Evolutionary conservation across 2,329 filamentous ascomycete genomes (phyloP), one percentile per base, ranked within the genome.

Genomic region (Whalleya microplaca): DNA sequence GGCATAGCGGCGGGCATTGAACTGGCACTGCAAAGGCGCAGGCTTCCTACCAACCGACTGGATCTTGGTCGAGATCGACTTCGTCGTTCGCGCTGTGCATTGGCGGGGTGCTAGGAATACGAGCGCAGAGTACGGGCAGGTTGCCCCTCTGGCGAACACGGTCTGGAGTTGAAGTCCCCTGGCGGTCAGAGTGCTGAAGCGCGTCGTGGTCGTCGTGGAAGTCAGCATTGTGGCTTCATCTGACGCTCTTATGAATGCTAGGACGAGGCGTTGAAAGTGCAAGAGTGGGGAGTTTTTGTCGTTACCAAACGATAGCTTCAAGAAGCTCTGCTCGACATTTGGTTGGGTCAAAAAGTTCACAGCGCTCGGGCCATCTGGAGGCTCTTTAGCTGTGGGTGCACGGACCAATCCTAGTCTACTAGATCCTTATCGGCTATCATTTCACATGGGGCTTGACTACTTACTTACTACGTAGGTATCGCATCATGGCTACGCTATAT

Each of bases 161-260:
- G 62, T 57, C 53, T 65, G 69, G 40, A 71, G 63, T 45, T 71
- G 67, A 18, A 72, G 63, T 46, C 64, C 58, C 20, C 69, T 67
- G 46, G 64, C 60, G 61, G 63, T 63, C 14, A 72, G 56, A 21
- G 59, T 57, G 61, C 66, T 66, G 47, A 69, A 53, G 57, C 69
- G 70, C 52, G 66, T 61, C 42, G 66, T 58, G 53, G 62, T 60
- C 32, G 60, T 63, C 45, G 66, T 61, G 58, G 67, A 59, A 58
- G 64, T 63, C 59, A 71, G 58, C 69, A 71, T 71, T 29, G 41
- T 41, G 9, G 32, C 32, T 48, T 53, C 48, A 58, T 61, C 46
- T 56, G 48, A 20, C 41, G 54, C 54, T 48, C 37, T 23, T n/a
- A 43, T 27, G 19, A 27, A 21, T 12, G 14, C 19, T 21, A 51